Evolutionary conservation across 164 flowering plant genomes (phyloP).

Genomic region (Annona cherimola): DNA sequence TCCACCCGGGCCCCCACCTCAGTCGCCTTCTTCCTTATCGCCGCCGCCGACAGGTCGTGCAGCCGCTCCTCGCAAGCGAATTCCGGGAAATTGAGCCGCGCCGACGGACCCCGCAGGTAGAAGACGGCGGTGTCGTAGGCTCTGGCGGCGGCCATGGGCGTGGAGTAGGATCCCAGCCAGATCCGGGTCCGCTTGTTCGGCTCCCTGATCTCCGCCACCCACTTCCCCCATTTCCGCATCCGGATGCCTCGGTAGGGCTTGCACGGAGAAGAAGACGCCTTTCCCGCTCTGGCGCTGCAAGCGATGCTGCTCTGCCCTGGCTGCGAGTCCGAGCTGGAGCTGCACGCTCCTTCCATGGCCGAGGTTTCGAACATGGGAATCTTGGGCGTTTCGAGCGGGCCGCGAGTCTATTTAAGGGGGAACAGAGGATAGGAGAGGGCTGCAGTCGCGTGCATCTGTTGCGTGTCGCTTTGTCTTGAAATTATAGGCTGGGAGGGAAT

Average conservation of each 20-base stretch:
- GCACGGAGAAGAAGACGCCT: slow-evolving; percentile 19
- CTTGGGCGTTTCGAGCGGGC: not conserved
- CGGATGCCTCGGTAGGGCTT: slow-evolving; percentile 75
- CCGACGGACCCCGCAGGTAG: slow-evolving; percentile 66
- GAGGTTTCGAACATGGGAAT: not conserved
- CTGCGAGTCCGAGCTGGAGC: slow-evolving; percentile 11
- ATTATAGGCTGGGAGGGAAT: not conserved
- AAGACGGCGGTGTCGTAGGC: slow-evolving; percentile 85
- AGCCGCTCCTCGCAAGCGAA: slow-evolving; percentile 24
- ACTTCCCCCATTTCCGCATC: slow-evolving; percentile 93
- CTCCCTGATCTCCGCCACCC: slow-evolving; percentile 90
- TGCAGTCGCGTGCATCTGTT: not conserved
- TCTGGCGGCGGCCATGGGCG: slow-evolving; percentile 75
- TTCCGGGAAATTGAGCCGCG: slow-evolving; percentile 81
- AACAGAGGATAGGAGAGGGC: not conserved
- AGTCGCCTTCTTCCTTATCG: slow-evolving; percentile 67
- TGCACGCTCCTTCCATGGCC: slow-evolving; percentile 33
- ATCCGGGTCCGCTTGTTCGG: slow-evolving; percentile 83
- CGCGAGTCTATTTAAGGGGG: too few species aligned
- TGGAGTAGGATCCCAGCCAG: slow-evolving; percentile 83
- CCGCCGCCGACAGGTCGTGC: slow-evolving; percentile 62
- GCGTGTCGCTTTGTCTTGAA: not conserved
- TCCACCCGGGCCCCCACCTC: slow-evolving; percentile 86
- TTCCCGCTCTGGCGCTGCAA: slow-evolving; percentile 8
- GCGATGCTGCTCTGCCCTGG: not conserved